Base-by-base conservation (phyloP, 495 filamentous ascomycete species). In the Penicillium ochrochloron region DNA sequence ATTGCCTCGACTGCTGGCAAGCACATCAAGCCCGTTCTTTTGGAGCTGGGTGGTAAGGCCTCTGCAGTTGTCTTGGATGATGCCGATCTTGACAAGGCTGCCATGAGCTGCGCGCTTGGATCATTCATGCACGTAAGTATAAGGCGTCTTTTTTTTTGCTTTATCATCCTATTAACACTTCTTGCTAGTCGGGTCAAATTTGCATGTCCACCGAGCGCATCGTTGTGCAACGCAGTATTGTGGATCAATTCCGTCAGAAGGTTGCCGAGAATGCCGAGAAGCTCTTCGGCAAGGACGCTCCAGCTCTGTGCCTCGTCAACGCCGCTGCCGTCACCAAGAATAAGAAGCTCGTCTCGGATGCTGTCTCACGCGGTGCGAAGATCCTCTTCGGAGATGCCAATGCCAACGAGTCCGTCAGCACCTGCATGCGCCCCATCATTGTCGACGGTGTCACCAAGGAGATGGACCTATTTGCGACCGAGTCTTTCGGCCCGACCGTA, bases 151-250 rank as follows among this genome's bases (percentile, higher is more conserved):
- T 23, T 12, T 12, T 25, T 15, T 25, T 37, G 33, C 9, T 19
- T 8, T 8, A 25, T 34, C 34, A 5, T 33, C 35, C 35, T 33
- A 19, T 35, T 35, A 15, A 10, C 52, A 1, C 4, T 53, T 34
- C 14, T 33, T 25, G 50, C 31, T 65, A 86, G 78, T 78, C 85
- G 25, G 94, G 94, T 1, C 94, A 97, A 81, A 86, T 96, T 55
- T 97, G 94, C 80, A 95, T 97, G 94, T 85, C 87, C 3, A 96
- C 93, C 0, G 94, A 97, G 79, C 87, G 90, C 29, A 91, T 97
- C 71, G 76, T 97, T 23, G 91, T 97, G 25, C 90, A 96, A 71
- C 85, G 85, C 41, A 80, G 83, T 17, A 75, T 97, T 58, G 84
- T 84, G 29, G 82, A 82, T 12, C 73, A 84, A 52, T 97, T 96